Conservation (phyloP, 148 eudicot species). For the Pouteria glomerata region DNA sequence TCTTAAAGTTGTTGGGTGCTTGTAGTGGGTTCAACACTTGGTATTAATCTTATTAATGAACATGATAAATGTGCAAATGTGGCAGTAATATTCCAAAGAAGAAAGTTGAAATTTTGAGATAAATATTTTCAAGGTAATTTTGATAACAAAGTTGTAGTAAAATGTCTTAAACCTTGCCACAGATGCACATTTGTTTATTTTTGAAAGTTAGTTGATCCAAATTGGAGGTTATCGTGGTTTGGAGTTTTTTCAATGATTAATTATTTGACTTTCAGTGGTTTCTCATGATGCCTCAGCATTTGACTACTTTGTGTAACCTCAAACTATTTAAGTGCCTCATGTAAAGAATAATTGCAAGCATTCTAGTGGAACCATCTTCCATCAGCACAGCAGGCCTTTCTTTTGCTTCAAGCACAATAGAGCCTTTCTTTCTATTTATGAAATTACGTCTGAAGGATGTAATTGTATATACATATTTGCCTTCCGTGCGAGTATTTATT, state of each 20-base stretch:
- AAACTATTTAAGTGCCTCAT: background rate
- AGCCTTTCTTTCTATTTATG: background rate
- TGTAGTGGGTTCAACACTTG: background rate
- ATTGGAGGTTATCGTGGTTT: background rate
- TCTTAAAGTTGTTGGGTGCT: background rate
- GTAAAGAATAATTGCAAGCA: background rate
- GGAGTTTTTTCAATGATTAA: background rate
- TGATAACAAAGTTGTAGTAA: background rate
- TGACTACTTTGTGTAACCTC: too few species aligned
- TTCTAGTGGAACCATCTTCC: background rate
- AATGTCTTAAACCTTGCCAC: background rate
- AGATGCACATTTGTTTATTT: background rate
- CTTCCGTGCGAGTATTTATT: background rate
- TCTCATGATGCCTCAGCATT: background rate
- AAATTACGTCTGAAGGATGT: background rate
- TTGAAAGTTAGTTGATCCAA: background rate
- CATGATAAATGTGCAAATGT: background rate
- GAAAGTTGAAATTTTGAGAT: background rate
- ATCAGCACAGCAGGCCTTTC: too few species aligned
- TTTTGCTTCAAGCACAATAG: too few species aligned
- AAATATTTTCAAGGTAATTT: background rate
- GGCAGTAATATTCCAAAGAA: background rate
- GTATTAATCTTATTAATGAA: background rate
- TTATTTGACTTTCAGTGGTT: background rate
- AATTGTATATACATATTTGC: background rate